A percentile compares a stretch with the other conserved stretches of the same genome.
Evolutionary conservation across 805 yeast genomes (phyloP).

Genomic region (Starmerella floricola): DNA sequence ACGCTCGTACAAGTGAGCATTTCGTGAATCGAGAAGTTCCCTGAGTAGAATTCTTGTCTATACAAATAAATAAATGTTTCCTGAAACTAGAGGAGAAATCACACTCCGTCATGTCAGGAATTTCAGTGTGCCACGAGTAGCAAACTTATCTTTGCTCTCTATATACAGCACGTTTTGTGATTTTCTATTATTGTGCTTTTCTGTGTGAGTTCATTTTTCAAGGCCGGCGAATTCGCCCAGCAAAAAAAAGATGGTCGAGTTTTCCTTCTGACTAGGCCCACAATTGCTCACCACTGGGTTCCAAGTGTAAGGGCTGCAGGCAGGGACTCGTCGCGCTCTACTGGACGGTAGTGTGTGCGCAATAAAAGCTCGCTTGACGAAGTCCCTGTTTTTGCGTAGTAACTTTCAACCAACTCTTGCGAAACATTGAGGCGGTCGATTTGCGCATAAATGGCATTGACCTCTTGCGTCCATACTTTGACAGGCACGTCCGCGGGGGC

Average conservation of each 20-base stretch:
- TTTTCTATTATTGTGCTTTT: too few species aligned
- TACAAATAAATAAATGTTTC: too few species aligned
- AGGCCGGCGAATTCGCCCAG: background rate
- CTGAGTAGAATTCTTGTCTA: too few species aligned
- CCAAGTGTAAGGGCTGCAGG: conserved; percentile 23
- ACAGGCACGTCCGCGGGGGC: conserved; percentile 27
- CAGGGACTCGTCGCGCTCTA: conserved; percentile 15
- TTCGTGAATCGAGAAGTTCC: too few species aligned
- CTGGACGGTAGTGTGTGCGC: conserved; percentile 17
- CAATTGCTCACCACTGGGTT: conserved; percentile 20
- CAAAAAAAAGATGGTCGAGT: background rate
- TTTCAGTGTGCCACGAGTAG: too few species aligned
- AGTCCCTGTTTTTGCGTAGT: conserved; percentile 7
- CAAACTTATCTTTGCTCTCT: too few species aligned
- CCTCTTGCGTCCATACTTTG: conserved; percentile 27
- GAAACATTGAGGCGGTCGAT: conserved; percentile 15
- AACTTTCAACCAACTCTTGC: conserved; percentile 7
- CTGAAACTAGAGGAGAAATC: too few species aligned
- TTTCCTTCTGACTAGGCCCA: background rate
- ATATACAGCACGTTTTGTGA: too few species aligned
- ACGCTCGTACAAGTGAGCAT: too few species aligned
- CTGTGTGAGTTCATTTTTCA: too few species aligned
- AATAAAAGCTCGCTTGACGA: conserved; percentile 6
- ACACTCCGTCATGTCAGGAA: too few species aligned
- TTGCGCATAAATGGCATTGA: conserved; percentile 30